These are phyloP conservation scores for Mucuna pruriens DNA, from an alignment of 306 rosid genomes.

Conservation along the genomic window DNA sequence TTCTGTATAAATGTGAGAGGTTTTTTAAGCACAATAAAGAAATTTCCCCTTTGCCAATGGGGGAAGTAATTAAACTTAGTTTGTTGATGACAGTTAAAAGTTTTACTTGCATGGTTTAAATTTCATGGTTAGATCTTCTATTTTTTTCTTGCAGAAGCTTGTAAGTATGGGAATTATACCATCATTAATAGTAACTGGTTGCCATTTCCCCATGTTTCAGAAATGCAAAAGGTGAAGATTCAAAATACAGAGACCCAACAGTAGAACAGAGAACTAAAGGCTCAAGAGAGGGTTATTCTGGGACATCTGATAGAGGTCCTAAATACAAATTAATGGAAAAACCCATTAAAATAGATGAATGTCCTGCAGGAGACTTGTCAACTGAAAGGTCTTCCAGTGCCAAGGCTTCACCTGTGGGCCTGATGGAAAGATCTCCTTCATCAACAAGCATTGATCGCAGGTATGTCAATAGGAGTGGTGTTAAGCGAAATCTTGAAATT, in stretches of 20 bases:
- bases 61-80: neutral
- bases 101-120: conserved; percentile 17
- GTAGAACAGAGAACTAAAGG: conserved; percentile 64
- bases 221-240: conserved; percentile 64
- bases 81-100: conserved; percentile 15
- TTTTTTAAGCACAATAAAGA: neutral
- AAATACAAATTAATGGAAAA: conserved; percentile 72
- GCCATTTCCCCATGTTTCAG: conserved; percentile 46
- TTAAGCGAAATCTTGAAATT: conserved; percentile 65
- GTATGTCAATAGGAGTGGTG: conserved; percentile 57
- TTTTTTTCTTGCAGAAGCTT: conserved; percentile 12
- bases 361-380: conserved; percentile 58
- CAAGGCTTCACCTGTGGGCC: conserved; percentile 75
- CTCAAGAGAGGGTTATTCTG: conserved; percentile 63
- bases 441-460: conserved; percentile 73
- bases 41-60: neutral
- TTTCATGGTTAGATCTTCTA: conserved; percentile 17
- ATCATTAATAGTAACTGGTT: conserved; percentile 25
- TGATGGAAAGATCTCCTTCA: conserved; percentile 74
- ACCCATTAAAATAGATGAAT: conserved; percentile 65
- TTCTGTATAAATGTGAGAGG: neutral
- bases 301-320: conserved; percentile 62
- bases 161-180: neutral
- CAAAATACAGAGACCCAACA: conserved; percentile 61
- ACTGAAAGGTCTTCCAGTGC: conserved; percentile 76